Base-by-base conservation (phyloP, 225 moss, liverwort and hornwort genomes). In the Marchantia polymorpha region DNA sequence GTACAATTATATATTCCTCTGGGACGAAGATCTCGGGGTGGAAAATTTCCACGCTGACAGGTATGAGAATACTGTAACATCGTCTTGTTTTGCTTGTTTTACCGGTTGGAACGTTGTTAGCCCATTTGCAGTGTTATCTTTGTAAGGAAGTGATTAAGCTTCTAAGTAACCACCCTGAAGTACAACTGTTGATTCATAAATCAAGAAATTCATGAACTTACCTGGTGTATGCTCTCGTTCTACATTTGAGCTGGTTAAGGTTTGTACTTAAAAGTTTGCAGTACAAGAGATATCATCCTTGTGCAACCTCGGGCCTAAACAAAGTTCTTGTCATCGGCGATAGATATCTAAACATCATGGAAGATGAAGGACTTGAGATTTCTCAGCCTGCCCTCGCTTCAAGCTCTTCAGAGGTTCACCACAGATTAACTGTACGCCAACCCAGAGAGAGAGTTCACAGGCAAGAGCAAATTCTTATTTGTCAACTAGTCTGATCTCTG, bases 11-110 rank as follows among this genome's bases (percentile, higher is more conserved):
- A 82, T 90, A 27, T 90, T 90, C 58, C 73, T 90, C 6, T 90
- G 90, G 90, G 90, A 90, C 81, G 90, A 90, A 80, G 90, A 90
- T 54, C 85, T 90, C 22, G 90, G 90, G 60, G 90, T 90, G 30
- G 78, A 84, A 69, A 69, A 89, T 68, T 90, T 90, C 56, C 83
- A 90, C 76, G 85, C 89, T 20, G 47, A 59, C 87, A 90, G 87
- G 89, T 90, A 56, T 46, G 8, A 64, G 15, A 48, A 22, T 73
- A 19, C 7, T 49, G 49, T n/a, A 50, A 23, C 47, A 71, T 23
- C 0, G 49, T n/a, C n/a, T 50, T 22, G 49, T 51, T 50, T 20
- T 11, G 61, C n/a, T 61, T 23, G 39, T 39, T 2, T 39, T 39
- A 39, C 39, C 39, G 39, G 39, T 39, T 39, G 39, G 5, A 39